phyloP scores from a whole-genome alignment of 2,329 filamentous ascomycete species.

The Drechslera avenae region DNA sequence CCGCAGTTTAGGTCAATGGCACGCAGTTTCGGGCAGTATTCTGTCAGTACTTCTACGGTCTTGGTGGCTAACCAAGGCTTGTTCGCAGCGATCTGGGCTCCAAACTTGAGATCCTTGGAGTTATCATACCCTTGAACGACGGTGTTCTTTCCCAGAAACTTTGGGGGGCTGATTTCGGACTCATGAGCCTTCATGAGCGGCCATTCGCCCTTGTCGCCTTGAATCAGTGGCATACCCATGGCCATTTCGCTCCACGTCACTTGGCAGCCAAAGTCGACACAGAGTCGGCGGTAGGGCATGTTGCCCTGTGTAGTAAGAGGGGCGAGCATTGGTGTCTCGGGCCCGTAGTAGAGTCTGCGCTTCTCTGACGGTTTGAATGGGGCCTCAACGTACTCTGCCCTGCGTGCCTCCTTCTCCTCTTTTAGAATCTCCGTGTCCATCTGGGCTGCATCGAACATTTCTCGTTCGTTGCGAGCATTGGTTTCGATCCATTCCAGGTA shows the following conservation, averaged over 20 bases:
- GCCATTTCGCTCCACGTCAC: constrained; percentile 99
- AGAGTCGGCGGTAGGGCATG: constrained; percentile 88
- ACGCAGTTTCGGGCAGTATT: constrained; percentile 79
- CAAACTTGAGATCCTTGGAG: constrained; percentile 82
- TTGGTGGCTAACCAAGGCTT: constrained; percentile 91
- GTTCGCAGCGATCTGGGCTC: constrained; percentile 89
- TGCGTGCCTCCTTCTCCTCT: constrained; percentile 64
- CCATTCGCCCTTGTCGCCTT: constrained; percentile 92
- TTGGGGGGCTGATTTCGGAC: constrained; percentile 76
- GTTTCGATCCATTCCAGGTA: constrained; percentile 80
- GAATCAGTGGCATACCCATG: constrained; percentile 84
- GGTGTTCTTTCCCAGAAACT: constrained; percentile 61
- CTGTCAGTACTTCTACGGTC: constrained; percentile 79
- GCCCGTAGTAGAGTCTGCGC: constrained; percentile 88
- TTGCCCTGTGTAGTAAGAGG: constrained; percentile 97
- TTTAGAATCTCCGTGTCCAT: constrained; percentile 37
- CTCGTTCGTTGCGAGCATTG: constrained; percentile 54
- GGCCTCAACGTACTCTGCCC: constrained; percentile 82
- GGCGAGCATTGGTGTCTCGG: constrained; percentile 90
- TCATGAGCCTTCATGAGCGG: constrained; percentile 91
- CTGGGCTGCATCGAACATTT: constrained; percentile 43
- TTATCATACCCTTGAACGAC: constrained; percentile 81
- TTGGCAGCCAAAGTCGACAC: constrained; percentile 85
- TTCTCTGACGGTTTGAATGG: constrained; percentile 93
- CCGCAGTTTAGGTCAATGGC: constrained; percentile 96